phyloP scores from a whole-genome alignment of 257 asterid species.

The Mentha longifolia region DNA sequence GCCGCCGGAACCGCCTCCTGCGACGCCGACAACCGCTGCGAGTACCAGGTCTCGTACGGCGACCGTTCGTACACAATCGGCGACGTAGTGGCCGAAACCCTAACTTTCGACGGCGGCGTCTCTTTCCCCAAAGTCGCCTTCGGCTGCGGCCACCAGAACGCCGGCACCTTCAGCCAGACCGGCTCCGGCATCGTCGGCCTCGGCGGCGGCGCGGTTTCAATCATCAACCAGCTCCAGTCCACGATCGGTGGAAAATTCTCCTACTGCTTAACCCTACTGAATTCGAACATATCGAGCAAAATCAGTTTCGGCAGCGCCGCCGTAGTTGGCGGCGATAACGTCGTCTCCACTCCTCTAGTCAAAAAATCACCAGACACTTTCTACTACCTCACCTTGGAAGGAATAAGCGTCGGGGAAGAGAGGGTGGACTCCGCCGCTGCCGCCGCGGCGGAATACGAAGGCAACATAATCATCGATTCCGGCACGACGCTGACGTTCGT shows the following conservation, averaged over 20 bases:
- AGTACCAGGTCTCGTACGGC: constrained; percentile 44
- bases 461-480: constrained; percentile 66
- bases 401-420: constrained; percentile 40
- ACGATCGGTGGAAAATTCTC: constrained; percentile 53
- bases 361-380: constrained; percentile 36
- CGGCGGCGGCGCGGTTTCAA: constrained; percentile 53
- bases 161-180: constrained; percentile 40
- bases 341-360: constrained; percentile 51
- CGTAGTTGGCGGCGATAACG: constrained; percentile 31
- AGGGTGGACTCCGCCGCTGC: background rate
- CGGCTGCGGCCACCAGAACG: constrained; percentile 60
- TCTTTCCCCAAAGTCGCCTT: constrained; percentile 44
- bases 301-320: constrained; percentile 57
- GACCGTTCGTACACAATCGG: constrained; percentile 47
- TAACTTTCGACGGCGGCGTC: constrained; percentile 36
- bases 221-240: constrained; percentile 46
- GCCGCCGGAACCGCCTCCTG: constrained; percentile 25
- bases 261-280: constrained; percentile 43
- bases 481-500: constrained; percentile 59
- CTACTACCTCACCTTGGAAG: constrained; percentile 53
- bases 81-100: constrained; percentile 50
- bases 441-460: background rate
- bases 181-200: constrained; percentile 66
- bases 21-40: constrained; percentile 28
- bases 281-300: constrained; percentile 41